A percentile compares a stretch with the other conserved stretches of the same genome.
These are phyloP conservation scores for Brettanomyces naardenensis DNA, from an alignment of 805 yeast genomes.

Conservation along the genomic window DNA sequence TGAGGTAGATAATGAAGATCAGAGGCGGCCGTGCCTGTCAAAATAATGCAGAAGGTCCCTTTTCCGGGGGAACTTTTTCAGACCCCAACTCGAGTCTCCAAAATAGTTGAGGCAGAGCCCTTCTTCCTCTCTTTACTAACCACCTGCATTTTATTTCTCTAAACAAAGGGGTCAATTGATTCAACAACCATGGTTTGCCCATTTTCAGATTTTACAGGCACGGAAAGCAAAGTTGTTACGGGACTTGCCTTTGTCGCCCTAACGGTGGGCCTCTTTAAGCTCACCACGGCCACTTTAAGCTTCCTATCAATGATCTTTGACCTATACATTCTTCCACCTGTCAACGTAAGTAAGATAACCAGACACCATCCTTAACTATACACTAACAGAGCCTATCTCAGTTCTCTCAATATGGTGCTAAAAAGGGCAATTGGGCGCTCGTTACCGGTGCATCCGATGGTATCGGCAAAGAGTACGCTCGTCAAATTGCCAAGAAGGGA, in stretches of 20 bases:
- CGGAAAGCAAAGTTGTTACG: conserved; percentile 5
- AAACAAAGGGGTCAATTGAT: too few species aligned
- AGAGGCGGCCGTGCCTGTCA: too few species aligned
- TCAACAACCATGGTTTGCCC: neutral
- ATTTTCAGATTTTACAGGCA: neutral
- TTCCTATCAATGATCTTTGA: conserved; percentile 49
- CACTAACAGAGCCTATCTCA: neutral
- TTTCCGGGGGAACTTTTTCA: too few species aligned
- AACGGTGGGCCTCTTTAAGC: conserved; percentile 55
- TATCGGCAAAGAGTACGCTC: conserved; percentile 86
- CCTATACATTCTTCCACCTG: conserved; percentile 56
- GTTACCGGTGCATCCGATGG: conserved; percentile 98
- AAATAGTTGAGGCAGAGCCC: too few species aligned
- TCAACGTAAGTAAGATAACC: conserved; percentile 15
- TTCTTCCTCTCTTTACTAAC: neutral
- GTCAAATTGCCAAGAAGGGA: conserved; percentile 78
- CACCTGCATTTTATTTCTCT: neutral
- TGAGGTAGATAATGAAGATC: neutral
- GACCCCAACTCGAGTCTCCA: too few species aligned
- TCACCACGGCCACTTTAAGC: conserved; percentile 43
- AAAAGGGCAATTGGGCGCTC: conserved; percentile 78
- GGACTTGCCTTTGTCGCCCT: conserved; percentile 32
- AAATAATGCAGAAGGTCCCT: too few species aligned
- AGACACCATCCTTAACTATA: too few species aligned
- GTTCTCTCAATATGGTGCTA: conserved; percentile 69